Evolutionary conservation across 2,329 filamentous ascomycete species (phyloP).

Genomic region (Penicillium sp.): DNA sequence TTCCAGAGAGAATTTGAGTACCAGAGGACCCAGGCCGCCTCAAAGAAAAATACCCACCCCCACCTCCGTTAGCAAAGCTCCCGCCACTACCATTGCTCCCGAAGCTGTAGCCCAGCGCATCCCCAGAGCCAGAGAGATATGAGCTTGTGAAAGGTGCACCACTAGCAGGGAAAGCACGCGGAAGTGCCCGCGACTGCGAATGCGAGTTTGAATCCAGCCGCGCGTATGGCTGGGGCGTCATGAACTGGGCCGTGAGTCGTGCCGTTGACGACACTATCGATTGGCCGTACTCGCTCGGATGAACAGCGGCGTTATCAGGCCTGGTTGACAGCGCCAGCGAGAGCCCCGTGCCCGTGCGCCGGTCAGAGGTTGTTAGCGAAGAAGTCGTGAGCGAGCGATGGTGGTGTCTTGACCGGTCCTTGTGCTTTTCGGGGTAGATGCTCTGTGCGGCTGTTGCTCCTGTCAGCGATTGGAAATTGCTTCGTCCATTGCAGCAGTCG

Average conservation of each 20-base stretch:
- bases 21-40: slow-evolving; percentile 12
- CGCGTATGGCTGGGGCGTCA: slow-evolving; percentile 21
- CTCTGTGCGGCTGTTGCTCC: slow-evolving; percentile 4
- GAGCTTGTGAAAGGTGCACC: slow-evolving; percentile 7
- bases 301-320: slow-evolving; percentile 9
- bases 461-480: slow-evolving; percentile 7
- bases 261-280: slow-evolving; percentile 11
- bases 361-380: slow-evolving; percentile 19
- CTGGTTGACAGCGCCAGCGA: slow-evolving; percentile 20
- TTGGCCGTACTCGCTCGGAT: slow-evolving; percentile 2
- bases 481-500: background rate
- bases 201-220: background rate
- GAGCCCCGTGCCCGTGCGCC: slow-evolving; percentile 10
- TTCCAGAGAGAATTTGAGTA: slow-evolving; percentile 4
- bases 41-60: slow-evolving; percentile 26
- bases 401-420: slow-evolving; percentile 25
- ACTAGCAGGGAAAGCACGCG: slow-evolving; percentile 3
- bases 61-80: background rate
- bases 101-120: slow-evolving; percentile 8
- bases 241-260: slow-evolving; percentile 9
- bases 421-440: background rate
- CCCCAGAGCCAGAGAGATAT: slow-evolving; percentile 11
- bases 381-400: slow-evolving; percentile 37
- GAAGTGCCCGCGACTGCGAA: slow-evolving; percentile 7
- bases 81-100: slow-evolving; percentile 6